Evolutionary conservation across 2,329 filamentous ascomycete genomes (phyloP), one percentile per base, ranked within the genome.

Genomic region (Diaporthe velutina): DNA sequence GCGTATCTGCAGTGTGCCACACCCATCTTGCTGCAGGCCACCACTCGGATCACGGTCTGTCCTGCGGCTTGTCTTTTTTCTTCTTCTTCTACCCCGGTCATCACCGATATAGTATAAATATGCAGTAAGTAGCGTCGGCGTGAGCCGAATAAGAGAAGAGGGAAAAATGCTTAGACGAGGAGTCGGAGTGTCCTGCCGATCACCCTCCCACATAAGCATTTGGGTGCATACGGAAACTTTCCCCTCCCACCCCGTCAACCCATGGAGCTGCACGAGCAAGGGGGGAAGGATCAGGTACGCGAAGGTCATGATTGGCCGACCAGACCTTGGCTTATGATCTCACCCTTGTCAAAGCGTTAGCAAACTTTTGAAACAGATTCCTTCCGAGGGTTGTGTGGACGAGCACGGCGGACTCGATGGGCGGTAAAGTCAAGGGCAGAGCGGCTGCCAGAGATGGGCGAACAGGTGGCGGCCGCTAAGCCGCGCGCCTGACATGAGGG

Each of bases 401-500:
- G 33, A 54, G 38, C n/a, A 33, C 17, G 12, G 9, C 10, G n/a
- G 35, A 28, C 57, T 40, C 5, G 57, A 25, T 28, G 45, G n/a
- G 64, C 33, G 64, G 48, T 30, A 68, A 52, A 35, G n/a, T 52
- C 28, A 15, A 52, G 42, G 28, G 42, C 28, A 60, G 68, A 33
- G 40, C 33, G 68, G 25, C 42, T 28, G 28, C 30, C 30, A 38
- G 15, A 40, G 33, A 45, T 25, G n/a, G 45, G 45, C 10, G 64
- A 45, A 19, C 15, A 71, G 33, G 22, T 48, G 57, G 70, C n/a
- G 19, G 45, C 19, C 30, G 15, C 55, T 54, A 45, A 72, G 57
- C 70, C 70, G 70, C 70, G 57, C 70, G 70, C 70, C 57, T 38
- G 60, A 60, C 28, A 30, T 30, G 25, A 40, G 60, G 25, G 28